Evolutionary conservation across 768 basidiomycete species (phyloP).

Genomic region (Collybiopsis luxurians): DNA sequence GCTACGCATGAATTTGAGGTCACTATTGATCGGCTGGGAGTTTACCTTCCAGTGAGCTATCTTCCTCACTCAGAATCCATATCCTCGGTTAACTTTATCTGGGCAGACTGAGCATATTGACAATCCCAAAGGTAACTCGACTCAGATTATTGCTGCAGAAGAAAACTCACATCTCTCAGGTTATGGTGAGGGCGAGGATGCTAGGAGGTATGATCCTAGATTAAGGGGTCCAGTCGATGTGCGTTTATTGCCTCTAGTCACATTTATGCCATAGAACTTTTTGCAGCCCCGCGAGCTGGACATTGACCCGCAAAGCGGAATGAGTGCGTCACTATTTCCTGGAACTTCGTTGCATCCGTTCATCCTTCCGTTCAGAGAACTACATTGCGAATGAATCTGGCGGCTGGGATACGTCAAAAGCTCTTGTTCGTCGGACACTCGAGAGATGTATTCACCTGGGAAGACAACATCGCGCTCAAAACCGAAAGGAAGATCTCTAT

Average conservation of each 20-base stretch:
- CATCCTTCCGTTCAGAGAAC: constrained; percentile 43
- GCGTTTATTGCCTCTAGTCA: constrained; percentile 3
- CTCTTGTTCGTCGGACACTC: constrained; percentile 69
- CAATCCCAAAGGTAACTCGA: constrained; percentile 64
- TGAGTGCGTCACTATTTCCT: constrained; percentile 41
- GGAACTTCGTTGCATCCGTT: too few species aligned
- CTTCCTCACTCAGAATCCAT: neutral
- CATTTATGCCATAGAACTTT: neutral
- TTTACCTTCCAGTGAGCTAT: constrained; percentile 76
- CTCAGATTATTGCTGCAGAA: neutral
- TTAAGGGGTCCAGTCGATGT: constrained; percentile 84
- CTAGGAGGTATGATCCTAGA: constrained; percentile 70
- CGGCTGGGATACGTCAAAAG: constrained; percentile 87
- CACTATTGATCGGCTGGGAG: constrained; percentile 75
- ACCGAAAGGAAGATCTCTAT: constrained; percentile 67
- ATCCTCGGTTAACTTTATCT: neutral
- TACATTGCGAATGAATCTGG: constrained; percentile 86
- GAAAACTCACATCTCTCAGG: constrained; percentile 20
- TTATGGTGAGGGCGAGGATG: constrained; percentile 82
- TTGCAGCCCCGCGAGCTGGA: constrained; percentile 75
- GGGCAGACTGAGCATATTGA: constrained; percentile 81
- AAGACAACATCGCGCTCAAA: constrained; percentile 53
- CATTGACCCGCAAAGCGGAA: constrained; percentile 80
- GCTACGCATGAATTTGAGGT: constrained; percentile 87
- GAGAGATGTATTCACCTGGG: constrained; percentile 80